Evolutionary conservation across 2,329 filamentous ascomycete genomes (phyloP).

Genomic region (Fusarium protoensiforme): DNA sequence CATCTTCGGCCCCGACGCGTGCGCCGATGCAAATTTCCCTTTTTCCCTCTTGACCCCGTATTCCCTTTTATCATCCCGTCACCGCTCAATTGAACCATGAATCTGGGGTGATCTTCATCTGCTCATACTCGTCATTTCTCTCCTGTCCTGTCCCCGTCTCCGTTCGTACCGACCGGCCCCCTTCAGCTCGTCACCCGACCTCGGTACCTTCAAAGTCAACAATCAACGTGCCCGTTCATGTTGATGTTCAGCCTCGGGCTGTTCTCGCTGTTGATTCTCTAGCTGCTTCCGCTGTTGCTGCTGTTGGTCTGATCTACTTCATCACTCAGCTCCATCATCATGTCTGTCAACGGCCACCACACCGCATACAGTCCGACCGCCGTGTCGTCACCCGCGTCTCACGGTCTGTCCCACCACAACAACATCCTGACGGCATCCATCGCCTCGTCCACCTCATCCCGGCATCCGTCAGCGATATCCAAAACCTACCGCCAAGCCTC

Average conservation of each 20-base stretch:
- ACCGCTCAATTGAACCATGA: constrained; percentile 32
- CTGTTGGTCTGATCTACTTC: constrained; percentile 9
- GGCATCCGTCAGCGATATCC: constrained; percentile 80
- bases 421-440: constrained; percentile 72
- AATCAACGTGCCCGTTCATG: constrained; percentile 27
- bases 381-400: constrained; percentile 45
- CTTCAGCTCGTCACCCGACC: constrained; percentile 12
- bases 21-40: constrained; percentile 31
- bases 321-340: constrained; percentile 38
- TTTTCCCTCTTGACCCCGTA: constrained; percentile 20
- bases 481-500: constrained; percentile 95
- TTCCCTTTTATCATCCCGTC: constrained; percentile 16
- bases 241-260: constrained; percentile 3
- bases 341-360: constrained; percentile 59
- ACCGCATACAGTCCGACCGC: constrained; percentile 58
- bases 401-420: constrained; percentile 62
- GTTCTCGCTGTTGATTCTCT: background rate
- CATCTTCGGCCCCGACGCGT: constrained; percentile 42
- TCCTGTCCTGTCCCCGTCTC: constrained; percentile 12
- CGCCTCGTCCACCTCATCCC: constrained; percentile 68
- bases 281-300: constrained; percentile 6
- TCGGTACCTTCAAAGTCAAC: constrained; percentile 1
- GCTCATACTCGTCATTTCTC: constrained; percentile 17
- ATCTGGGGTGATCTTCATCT: constrained; percentile 35
- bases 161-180: constrained; percentile 18